These are phyloP conservation scores for Schizophyllum amplum DNA, from an alignment of 1,284 basidiomycete species.

Conservation along the genomic window DNA sequence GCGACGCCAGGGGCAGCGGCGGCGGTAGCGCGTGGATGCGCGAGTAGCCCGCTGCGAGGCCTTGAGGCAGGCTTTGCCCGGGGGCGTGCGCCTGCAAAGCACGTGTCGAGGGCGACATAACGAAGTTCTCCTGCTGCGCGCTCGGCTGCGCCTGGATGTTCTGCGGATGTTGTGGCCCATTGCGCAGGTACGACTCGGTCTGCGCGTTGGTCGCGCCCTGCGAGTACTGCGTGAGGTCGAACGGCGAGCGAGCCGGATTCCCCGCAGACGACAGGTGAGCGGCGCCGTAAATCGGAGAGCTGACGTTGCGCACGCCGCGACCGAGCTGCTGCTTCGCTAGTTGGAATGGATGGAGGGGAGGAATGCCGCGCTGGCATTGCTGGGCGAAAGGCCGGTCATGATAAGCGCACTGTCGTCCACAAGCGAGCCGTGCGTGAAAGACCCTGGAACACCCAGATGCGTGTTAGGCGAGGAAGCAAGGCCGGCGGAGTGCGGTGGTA, in stretches of 20 bases:
- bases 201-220: conserved; percentile 15
- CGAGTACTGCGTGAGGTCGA: conserved; percentile 33
- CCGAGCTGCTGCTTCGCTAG: conserved; percentile 24
- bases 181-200: neutral
- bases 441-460: conserved; percentile 11
- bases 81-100: conserved; percentile 75
- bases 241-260: conserved; percentile 19
- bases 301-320: conserved; percentile 11
- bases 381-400: conserved; percentile 33
- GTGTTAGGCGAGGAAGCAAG: conserved; percentile 1
- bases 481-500: neutral
- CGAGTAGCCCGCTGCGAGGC: conserved; percentile 79
- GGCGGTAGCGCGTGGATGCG: conserved; percentile 71
- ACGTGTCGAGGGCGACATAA: conserved; percentile 54
- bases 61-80: conserved; percentile 82
- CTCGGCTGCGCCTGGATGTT: conserved; percentile 3
- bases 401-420: conserved; percentile 3
- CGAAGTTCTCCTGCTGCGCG: conserved; percentile 12
- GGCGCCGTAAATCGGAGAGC: neutral
- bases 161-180: neutral
- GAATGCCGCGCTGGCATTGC: conserved; percentile 74
- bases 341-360: conserved; percentile 54
- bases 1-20: conserved; percentile 24
- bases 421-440: conserved; percentile 5
- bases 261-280: conserved; percentile 9